Base-by-base conservation (phyloP, 768 basidiomycete genomes). In the Neoboletus subvelutipes region DNA sequence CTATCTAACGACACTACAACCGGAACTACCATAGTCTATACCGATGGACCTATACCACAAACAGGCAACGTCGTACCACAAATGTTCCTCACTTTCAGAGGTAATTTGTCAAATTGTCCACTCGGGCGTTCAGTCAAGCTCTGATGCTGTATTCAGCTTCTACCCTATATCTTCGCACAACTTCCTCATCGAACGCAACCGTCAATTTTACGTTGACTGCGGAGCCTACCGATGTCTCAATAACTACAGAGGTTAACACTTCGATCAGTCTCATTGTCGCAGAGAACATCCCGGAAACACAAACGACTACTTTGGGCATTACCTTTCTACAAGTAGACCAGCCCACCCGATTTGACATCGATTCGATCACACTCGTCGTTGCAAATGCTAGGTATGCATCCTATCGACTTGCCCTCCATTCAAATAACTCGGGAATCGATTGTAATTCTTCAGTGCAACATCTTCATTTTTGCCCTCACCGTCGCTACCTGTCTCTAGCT, bases 11-110 rank as follows among this genome's bases (percentile, higher is more conserved):
- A 55, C 52, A 54, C 59, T 4, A 29, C 42, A 41, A 34, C 55
- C 22, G 69, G 61, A 12, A 59, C 51, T 2, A 49, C 61, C 18
- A 8, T 64, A 11, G 62, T 71, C 28, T 69, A 76, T 37, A 80
- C 81, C 20, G 58, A 67, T 43, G 83, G 83, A 2, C 79, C 81
- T 6, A 72, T 74, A 61, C 64, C 75, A 39, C 69, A 68, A 40
- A 70, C 76, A 17, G 75, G 67, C 22, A 68, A 77, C 54, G 74
- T 82, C 39, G 68, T 83, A 55, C 84, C 83, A 2, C 84, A 85
- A 56, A 73, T 85, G 72, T 85, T 84, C 63, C 65, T 86, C 53
- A 73, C 71, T 33, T 83, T 84, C 69, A 75, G 74, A 73, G 84
- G 84, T 83, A 60, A 52, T 45, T 22, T n/a, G 5, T 22, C 34